Evolutionary conservation across 345 rosid species (phyloP), one percentile per base, ranked within the genome.

Genomic region (Physaria fendleri): DNA sequence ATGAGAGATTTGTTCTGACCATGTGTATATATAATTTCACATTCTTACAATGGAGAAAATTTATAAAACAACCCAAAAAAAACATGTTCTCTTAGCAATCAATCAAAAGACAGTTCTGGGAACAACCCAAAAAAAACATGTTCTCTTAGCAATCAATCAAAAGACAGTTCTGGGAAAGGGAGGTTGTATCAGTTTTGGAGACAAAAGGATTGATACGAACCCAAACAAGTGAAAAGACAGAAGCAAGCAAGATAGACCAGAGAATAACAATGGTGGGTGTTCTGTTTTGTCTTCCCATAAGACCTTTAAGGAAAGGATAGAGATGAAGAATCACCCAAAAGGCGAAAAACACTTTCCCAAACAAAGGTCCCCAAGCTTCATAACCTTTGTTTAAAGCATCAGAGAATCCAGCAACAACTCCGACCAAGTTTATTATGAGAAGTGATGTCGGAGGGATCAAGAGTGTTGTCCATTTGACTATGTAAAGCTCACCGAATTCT

Each of bases 351-450:
- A 85, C 84, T 59, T 88, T 93, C 13, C 99, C 99, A 22, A 93
- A 89, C 56, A 93, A 89, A 4, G 95, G 99, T 15, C 99, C 99
- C 97, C 99, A 88, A 18, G 97, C 83, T 59, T 88, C 97, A 29
- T 88, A 93, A 15, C 99, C 99, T 79, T 88, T 83, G 83, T 93
- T 93, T 15, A 93, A 61, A 18, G 99, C 99, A 54, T 93, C 99
- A 0, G 99, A 93, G 79, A 93, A 86, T 24, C 99, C 99, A 46
- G 99, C 97, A n/a, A 88, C 97, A 2, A 93, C 99, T 4, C 99
- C 99, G 33, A 88, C 99, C 32, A 92, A 66, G 66, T 93, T 93
- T 3, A 89, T 45, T 25, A 93, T 85, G 48, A 93, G 81, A 30
- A 93, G 93, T 18, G 89, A 72, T n/a, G 99, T 88, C 0, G 97